Conservation (phyloP, 495 filamentous ascomycete genomes). For the Paragyromitra xinjiangensis region DNA sequence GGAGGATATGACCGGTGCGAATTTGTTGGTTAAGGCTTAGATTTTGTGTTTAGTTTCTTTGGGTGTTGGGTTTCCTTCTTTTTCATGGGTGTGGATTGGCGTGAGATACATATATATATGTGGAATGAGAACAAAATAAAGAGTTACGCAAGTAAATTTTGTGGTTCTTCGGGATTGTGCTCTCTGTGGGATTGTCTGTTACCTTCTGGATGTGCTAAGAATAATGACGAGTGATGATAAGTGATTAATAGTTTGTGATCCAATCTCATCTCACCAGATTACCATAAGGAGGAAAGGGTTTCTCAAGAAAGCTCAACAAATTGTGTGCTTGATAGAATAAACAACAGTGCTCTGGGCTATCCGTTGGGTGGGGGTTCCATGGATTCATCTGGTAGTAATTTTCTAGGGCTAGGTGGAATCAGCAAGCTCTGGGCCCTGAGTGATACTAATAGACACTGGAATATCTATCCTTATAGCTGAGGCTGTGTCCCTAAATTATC, state of each 20-base stretch:
- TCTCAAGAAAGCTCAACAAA: too few species aligned
- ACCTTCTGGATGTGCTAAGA: neutral
- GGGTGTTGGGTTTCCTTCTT: constrained; percentile 13
- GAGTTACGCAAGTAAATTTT: neutral
- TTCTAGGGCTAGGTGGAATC: neutral
- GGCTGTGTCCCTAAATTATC: neutral
- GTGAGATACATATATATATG: constrained; percentile 8
- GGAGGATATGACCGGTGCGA: constrained; percentile 88
- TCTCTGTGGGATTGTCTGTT: neutral
- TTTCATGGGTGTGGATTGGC: neutral
- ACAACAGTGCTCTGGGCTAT: too few species aligned
- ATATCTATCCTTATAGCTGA: neutral
- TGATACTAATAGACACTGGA: neutral
- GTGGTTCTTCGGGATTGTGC: neutral
- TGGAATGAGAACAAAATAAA: constrained; percentile 1
- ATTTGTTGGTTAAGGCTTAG: constrained; percentile 78
- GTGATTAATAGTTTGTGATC: neutral
- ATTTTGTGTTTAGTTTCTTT: constrained; percentile 2
- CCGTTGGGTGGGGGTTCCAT: neutral
- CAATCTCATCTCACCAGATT: neutral
- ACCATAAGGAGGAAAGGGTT: too few species aligned
- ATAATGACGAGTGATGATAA: neutral
- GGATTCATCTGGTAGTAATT: neutral
- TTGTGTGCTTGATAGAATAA: too few species aligned
- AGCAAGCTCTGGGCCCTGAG: neutral